Evolutionary conservation across 495 filamentous ascomycete species (phyloP), one percentile per base, ranked within the genome.

Genomic region (Sordaria brevicollis): DNA sequence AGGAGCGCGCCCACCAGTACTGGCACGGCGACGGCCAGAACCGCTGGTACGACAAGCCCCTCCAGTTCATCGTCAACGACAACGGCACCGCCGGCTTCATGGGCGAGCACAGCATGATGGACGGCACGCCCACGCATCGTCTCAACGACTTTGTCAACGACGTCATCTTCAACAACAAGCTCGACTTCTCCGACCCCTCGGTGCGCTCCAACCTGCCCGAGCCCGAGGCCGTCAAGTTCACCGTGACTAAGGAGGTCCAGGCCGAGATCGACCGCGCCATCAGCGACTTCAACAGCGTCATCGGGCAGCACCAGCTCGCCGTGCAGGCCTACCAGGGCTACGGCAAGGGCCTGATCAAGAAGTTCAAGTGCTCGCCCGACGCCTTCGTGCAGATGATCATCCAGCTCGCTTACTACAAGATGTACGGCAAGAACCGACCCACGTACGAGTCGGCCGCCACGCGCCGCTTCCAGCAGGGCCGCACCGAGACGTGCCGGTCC

Each of bases 21-120:
- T 99, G 96, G 96, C 93, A 97, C 81, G 96, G 96, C 57, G 93
- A 97, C 74, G 96, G 96, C 70, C 81, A 85, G 74, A 99, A 98
- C 86, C 90, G 96, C 68, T 99, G 93, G 93, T 98, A 91, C 78
- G 96, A 99, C 86, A 98, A 98, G 85, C 96, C 96, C 25, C 83
- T 97, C 68, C 93, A 99, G 83, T 98, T 99, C 81, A 94, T 99
- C 76, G 77, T 99, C 81, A 97, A 97, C 81, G 94, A 98, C 76
- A 99, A 99, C 81, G 96, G 93, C 73, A 96, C 95, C 17, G 91
- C 96, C 31, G 96, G 96, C 71, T 99, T 99, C 86, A 93, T 92
- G 84, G 96, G 96, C 76, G 96, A 99, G 85, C 96, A 99, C 85
- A 93, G 90, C 81, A 98, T 99, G 96, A 99, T 99, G 96, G 96